Evolutionary conservation across 2,329 filamentous ascomycete species (phyloP).

Genomic region (Plenodomus lindquistii): DNA sequence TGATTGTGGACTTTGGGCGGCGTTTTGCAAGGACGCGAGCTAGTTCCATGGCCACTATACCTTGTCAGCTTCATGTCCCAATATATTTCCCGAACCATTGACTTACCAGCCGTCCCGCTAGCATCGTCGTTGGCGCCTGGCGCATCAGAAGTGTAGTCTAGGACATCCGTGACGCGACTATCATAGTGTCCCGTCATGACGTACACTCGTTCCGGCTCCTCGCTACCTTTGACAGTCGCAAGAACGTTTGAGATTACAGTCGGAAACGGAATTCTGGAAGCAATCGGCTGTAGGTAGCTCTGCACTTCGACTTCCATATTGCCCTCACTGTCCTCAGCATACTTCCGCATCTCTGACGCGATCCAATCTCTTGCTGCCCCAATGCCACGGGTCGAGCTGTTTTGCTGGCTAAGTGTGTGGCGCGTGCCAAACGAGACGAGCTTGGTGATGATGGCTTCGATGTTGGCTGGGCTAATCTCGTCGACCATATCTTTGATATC

Average conservation of each 20-base stretch:
- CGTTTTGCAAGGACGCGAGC: constrained; percentile 56
- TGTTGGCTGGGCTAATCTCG: constrained; percentile 48
- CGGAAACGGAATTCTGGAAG: constrained; percentile 54
- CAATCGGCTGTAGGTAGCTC: constrained; percentile 57
- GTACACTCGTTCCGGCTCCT: constrained; percentile 54
- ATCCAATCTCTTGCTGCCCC: constrained; percentile 63
- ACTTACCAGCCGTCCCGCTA: constrained; percentile 54
- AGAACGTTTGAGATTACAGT: constrained; percentile 58
- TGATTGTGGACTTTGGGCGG: constrained; percentile 56
- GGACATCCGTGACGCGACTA: constrained; percentile 54
- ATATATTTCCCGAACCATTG: neutral
- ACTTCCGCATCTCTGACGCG: constrained; percentile 53
- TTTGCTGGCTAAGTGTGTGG: constrained; percentile 60
- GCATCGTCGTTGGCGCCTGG: constrained; percentile 64
- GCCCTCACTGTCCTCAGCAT: constrained; percentile 55
- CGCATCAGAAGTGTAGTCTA: constrained; percentile 57
- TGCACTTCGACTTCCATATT: constrained; percentile 56
- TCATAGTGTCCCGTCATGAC: constrained; percentile 63
- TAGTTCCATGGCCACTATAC: constrained; percentile 56
- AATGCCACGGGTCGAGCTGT: constrained; percentile 56
- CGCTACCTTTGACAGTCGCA: constrained; percentile 54
- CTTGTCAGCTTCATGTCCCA: constrained; percentile 8
- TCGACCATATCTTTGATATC: constrained; percentile 47
- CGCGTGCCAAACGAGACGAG: constrained; percentile 62
- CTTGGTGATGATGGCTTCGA: constrained; percentile 57